Conservation (phyloP, 1,139 yeast genomes). For the Keqinozyma sinolaborantium region DNA sequence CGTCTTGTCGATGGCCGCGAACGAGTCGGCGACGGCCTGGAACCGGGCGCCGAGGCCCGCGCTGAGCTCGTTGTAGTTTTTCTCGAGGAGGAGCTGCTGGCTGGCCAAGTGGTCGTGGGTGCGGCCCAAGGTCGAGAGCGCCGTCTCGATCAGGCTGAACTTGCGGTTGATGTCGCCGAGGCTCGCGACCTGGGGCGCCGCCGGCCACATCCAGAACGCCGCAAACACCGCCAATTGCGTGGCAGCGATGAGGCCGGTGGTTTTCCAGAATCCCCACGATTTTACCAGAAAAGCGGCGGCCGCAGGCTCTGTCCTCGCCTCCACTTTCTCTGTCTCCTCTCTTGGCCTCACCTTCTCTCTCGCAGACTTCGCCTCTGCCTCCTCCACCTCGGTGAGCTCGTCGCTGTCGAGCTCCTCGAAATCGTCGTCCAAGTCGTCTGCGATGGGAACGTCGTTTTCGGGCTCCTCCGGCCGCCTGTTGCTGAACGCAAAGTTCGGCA, state of each 20-base stretch:
- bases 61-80: conserved; percentile 13
- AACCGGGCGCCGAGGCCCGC: conserved; percentile 14
- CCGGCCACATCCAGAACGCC: neutral
- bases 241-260: neutral
- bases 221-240: neutral
- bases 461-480: neutral
- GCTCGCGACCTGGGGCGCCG: conserved; percentile 8
- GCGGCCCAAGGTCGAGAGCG: conserved; percentile 15
- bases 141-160: conserved; percentile 15
- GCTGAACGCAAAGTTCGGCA: neutral
- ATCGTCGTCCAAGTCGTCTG: conserved; percentile 1
- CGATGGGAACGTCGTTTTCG: conserved; percentile 1
- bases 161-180: conserved; percentile 15
- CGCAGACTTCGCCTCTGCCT: conserved; percentile 1
- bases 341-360: too few relatives aligned
- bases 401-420: conserved; percentile 3
- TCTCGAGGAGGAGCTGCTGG: conserved; percentile 6
- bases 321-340: neutral
- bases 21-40: conserved; percentile 14
- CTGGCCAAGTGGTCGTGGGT: conserved; percentile 9
- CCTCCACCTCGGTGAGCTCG: conserved; percentile 8
- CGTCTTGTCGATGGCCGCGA: conserved; percentile 12
- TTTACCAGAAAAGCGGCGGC: neutral
- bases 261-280: neutral
- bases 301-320: neutral